Conservation (phyloP, 192 early-diverging fungal genomes). For the Backusella mclennaniae region DNA sequence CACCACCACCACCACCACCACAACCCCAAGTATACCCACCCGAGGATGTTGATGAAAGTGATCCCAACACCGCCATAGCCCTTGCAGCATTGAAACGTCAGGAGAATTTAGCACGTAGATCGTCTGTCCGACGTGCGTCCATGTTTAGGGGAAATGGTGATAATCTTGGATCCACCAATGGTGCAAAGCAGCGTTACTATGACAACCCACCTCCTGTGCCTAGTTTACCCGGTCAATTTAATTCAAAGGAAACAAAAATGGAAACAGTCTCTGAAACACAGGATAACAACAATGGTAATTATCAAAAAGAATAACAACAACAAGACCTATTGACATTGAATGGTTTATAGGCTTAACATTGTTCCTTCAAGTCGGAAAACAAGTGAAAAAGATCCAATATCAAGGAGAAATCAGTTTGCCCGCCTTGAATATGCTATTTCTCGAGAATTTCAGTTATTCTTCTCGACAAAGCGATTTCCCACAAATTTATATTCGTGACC, state of each 20-base stretch:
- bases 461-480: constrained; percentile 65
- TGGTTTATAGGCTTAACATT: constrained; percentile 23
- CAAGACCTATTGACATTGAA: not conserved
- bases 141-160: constrained; percentile 21
- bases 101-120: constrained; percentile 38
- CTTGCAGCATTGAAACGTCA: constrained; percentile 37
- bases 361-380: constrained; percentile 64
- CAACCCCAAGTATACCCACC: not conserved
- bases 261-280: not conserved
- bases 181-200: not conserved
- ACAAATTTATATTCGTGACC: constrained; percentile 66
- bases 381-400: constrained; percentile 55
- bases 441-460: constrained; percentile 67
- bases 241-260: not conserved
- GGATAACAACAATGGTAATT: not conserved
- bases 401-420: constrained; percentile 55
- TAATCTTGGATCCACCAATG: not conserved
- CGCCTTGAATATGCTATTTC: constrained; percentile 66
- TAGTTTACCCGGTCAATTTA: not conserved
- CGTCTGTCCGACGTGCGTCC: constrained; percentile 36
- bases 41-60: constrained; percentile 30
- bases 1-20: not conserved
- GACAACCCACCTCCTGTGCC: constrained; percentile 22
- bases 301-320: not conserved
- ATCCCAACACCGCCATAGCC: constrained; percentile 37